These are phyloP conservation scores for Staphylotrichum tortipilum DNA, from an alignment of 495 filamentous ascomycete species.

Conservation along the genomic window DNA sequence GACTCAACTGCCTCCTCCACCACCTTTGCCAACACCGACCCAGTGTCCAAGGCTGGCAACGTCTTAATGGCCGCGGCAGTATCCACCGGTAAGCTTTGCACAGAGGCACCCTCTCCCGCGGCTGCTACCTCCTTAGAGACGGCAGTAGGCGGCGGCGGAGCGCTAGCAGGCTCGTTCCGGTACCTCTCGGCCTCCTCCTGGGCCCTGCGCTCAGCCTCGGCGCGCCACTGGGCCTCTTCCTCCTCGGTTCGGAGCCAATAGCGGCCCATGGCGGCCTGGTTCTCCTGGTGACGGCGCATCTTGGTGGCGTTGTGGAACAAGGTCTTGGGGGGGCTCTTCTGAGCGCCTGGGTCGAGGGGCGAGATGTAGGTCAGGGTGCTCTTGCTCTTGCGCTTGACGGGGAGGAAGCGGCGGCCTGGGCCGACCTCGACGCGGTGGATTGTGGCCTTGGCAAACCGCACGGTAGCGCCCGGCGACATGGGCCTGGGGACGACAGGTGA, in stretches of 20 bases:
- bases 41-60: slow-evolving; percentile 4
- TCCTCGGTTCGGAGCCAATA: slow-evolving; percentile 30
- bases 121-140: too few species aligned
- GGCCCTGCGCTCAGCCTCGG: slow-evolving; percentile 20
- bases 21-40: slow-evolving; percentile 7
- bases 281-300: slow-evolving; percentile 24
- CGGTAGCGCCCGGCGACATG: slow-evolving; percentile 19
- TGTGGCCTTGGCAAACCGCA: slow-evolving; percentile 28
- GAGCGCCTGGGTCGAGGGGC: slow-evolving; percentile 22
- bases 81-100: not conserved
- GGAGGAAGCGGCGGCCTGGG: slow-evolving; percentile 22
- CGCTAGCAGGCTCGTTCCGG: slow-evolving; percentile 20
- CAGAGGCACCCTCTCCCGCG: not conserved
- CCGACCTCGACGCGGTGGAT: slow-evolving; percentile 26
- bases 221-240: slow-evolving; percentile 24
- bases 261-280: slow-evolving; percentile 27
- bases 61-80: slow-evolving; percentile 8
- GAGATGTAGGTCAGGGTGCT: slow-evolving; percentile 28
- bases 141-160: not conserved
- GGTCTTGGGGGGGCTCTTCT: slow-evolving; percentile 14
- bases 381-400: slow-evolving; percentile 28
- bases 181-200: slow-evolving; percentile 25
- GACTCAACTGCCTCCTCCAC: slow-evolving; percentile 10
- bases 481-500: slow-evolving; percentile 15
- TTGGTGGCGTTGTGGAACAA: slow-evolving; percentile 23